Percentiles rank a stretch among this genome's conserved stretches.
These are phyloP conservation scores for Penicillium steckii DNA, from an alignment of 495 filamentous ascomycete species.

Conservation along the genomic window DNA sequence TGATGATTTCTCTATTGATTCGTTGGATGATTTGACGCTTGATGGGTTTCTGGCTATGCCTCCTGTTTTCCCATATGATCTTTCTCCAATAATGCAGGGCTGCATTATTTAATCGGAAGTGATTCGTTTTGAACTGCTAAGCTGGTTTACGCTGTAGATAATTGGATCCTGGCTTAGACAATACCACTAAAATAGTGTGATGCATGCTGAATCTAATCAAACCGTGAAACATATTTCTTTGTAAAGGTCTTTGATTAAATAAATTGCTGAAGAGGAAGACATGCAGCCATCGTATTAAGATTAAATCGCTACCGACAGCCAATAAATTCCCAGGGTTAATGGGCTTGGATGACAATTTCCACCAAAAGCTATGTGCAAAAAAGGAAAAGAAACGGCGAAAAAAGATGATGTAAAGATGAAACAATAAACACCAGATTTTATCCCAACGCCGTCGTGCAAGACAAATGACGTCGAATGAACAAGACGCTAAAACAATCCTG, in stretches of 20 bases:
- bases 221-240: too few relatives aligned
- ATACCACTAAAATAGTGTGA: too few relatives aligned
- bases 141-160: too few relatives aligned
- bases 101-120: not conserved
- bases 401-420: not conserved
- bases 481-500: not conserved
- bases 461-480: constrained; percentile 5
- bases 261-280: not conserved
- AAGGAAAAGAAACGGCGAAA: not conserved
- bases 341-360: not conserved
- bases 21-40: not conserved
- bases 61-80: constrained; percentile 8
- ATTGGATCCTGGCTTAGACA: too few relatives aligned
- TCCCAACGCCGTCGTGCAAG: constrained; percentile 12
- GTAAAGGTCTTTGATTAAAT: too few relatives aligned
- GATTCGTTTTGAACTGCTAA: too few relatives aligned
- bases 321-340: not conserved
- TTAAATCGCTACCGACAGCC: constrained; percentile 2
- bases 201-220: too few relatives aligned
- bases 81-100: not conserved
- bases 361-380: constrained; percentile 7
- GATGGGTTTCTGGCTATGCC: constrained; percentile 9
- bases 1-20: constrained; percentile 1
- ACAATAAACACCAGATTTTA: constrained; percentile 1
- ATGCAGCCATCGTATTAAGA: not conserved